Evolutionary conservation across 176 grass and related monocot genomes (phyloP).

Genomic region (Eleusine coracana): DNA sequence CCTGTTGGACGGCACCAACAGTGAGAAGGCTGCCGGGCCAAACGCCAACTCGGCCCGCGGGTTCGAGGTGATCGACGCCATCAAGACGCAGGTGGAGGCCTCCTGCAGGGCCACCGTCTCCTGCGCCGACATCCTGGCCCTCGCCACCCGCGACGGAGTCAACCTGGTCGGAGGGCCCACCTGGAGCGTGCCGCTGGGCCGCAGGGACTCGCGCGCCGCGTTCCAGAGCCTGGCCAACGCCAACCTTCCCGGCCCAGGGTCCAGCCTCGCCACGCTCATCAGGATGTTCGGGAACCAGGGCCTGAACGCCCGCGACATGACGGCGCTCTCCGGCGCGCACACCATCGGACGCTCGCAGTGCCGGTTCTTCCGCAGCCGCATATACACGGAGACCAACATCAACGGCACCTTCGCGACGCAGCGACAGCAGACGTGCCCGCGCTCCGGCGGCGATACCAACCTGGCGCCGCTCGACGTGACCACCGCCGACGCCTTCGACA

Average conservation of each 20-base stretch:
- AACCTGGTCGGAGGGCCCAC: constrained; percentile 71
- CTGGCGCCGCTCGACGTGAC: constrained; percentile 72
- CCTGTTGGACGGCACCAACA: constrained; percentile 73
- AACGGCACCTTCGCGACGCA: constrained; percentile 55
- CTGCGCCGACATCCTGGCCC: constrained; percentile 80
- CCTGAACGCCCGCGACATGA: constrained; percentile 71
- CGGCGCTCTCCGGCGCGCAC: constrained; percentile 82
- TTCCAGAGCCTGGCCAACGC: constrained; percentile 72
- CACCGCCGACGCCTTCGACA: constrained; percentile 74
- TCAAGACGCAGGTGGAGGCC: constrained; percentile 70
- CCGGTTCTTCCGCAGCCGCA: constrained; percentile 65
- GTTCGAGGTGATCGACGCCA: constrained; percentile 84
- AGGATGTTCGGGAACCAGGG: constrained; percentile 55
- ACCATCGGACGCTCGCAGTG: constrained; percentile 72
- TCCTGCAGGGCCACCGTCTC: constrained; percentile 73
- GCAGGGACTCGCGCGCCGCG: constrained; percentile 63
- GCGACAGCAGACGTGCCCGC: constrained; percentile 67
- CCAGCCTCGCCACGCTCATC: constrained; percentile 66
- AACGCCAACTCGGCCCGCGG: constrained; percentile 75
- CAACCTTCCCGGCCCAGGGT: constrained; percentile 56
- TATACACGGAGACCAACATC: constrained; percentile 70
- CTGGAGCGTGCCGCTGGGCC: constrained; percentile 75
- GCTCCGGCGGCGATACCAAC: constrained; percentile 46
- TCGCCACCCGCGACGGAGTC: constrained; percentile 69
- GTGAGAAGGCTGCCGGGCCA: constrained; percentile 75